Base-by-base conservation (phyloP, 176 grass and related monocot species). In the Poa annua region DNA sequence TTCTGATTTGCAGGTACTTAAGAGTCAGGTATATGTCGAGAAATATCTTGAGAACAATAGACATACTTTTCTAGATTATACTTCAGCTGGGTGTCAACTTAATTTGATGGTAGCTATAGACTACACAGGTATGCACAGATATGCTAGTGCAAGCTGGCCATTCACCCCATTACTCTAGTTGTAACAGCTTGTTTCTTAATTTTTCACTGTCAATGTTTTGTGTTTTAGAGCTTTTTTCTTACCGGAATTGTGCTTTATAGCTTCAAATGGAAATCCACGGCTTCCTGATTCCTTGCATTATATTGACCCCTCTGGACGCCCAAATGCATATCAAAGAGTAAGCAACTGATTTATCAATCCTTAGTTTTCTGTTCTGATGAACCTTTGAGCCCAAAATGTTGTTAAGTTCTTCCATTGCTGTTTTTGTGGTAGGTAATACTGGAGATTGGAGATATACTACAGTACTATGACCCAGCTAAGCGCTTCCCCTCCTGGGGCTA, bases 251-350 rank as follows among this genome's bases (percentile, higher is more conserved):
- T 86, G 77, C 64, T 86, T 81, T 68, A 20, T 85, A 99, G 96
- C 96, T 85, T 99, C 96, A 81, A 99, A 99, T 99, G 96, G 96
- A 87, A 99, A 99, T 83, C 92, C 92, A 15, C 89, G 96, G 11
- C 91, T 99, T 80, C 93, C 93, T 62, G 96, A 99, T 96, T 99
- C 96, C 35, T 96, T 99, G 87, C 96, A 99, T 84, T 99, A 99
- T 84, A 96, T 99, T 88, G 96, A 99, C 25, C 96, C 96, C 62
- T 90, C 96, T 54, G 96, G 96, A 80, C 91, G 96, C 50, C 91
- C 96, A 75, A 99, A 99, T 92, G 96, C 91, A 62, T 99, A 99
- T 95, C 96, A 99, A 85, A 96, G 90, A 88, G 96, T 99, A 83
- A 93, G 91, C 24, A 81, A 84, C 64, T 76, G 48, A 54, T 85